Conservation (phyloP, 306 rosid species). For the apple (Malus domestica) region DNA sequence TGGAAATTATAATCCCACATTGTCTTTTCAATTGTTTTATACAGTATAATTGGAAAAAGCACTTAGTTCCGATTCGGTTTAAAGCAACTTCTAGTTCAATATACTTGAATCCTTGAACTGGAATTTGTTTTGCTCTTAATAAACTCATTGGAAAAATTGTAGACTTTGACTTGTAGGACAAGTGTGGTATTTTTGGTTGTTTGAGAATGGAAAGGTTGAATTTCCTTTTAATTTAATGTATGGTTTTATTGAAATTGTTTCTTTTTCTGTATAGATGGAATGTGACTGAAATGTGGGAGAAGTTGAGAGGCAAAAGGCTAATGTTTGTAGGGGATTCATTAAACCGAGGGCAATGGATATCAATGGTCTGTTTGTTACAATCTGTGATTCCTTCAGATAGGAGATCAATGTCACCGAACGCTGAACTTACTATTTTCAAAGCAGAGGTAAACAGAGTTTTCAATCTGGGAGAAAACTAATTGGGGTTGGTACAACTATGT, state of each 20-base stretch:
- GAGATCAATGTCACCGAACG: constrained; percentile 92
- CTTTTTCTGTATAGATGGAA: constrained; percentile 49
- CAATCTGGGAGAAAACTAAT: neutral
- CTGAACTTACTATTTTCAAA: constrained; percentile 79
- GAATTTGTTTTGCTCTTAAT: neutral
- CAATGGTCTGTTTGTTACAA: constrained; percentile 89
- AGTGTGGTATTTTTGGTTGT: neutral
- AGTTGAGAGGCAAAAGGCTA: constrained; percentile 75
- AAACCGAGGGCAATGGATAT: constrained; percentile 97
- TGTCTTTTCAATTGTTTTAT: neutral
- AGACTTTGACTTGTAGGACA: neutral
- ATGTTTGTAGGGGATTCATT: constrained; percentile 99
- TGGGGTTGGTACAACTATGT: neutral
- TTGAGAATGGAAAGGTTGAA: neutral
- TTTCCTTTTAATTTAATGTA: neutral
- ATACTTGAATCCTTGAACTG: neutral
- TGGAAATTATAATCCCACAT: neutral
- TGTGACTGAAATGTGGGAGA: constrained; percentile 85
- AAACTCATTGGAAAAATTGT: neutral
- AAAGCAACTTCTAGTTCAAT: neutral
- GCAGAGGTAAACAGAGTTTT: constrained; percentile 56
- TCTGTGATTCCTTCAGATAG: constrained; percentile 74
- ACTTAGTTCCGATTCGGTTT: neutral
- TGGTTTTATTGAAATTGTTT: constrained; percentile 9
- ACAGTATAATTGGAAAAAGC: neutral